Conservation (phyloP, 441 rosid species). For the Syzygium malaccense region DNA sequence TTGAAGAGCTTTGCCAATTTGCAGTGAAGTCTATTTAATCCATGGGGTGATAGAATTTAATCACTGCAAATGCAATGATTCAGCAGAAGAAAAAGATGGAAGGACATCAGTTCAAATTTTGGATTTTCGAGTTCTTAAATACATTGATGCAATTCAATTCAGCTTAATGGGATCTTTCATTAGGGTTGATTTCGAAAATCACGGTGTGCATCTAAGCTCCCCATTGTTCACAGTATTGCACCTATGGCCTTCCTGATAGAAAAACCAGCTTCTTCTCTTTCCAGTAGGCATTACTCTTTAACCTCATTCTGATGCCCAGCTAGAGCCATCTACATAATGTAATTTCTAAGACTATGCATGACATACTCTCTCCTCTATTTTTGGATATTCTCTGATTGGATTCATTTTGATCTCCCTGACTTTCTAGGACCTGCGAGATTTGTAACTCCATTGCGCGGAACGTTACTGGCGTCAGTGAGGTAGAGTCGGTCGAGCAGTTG, state of each 20-base stretch:
- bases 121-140: neutral
- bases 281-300: neutral
- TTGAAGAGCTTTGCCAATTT: neutral
- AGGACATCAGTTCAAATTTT: neutral
- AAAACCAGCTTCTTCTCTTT: neutral
- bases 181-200: neutral
- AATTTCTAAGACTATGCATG: neutral
- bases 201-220: neutral
- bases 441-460: constrained; percentile 6
- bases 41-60: neutral
- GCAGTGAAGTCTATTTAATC: neutral
- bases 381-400: neutral
- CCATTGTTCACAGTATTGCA: neutral
- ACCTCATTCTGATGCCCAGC: neutral
- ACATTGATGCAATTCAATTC: neutral
- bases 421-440: constrained; percentile 9
- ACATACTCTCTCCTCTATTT: neutral
- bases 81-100: neutral
- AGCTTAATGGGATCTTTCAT: neutral
- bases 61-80: neutral
- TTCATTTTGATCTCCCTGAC: neutral
- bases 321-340: neutral
- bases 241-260: neutral
- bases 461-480: neutral
- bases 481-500: neutral